Percentiles rank a stretch among this genome's conserved stretches.
These are phyloP conservation scores for Effrenium voratum DNA, from an alignment of 73 alveolate species.

Conservation along the genomic window DNA sequence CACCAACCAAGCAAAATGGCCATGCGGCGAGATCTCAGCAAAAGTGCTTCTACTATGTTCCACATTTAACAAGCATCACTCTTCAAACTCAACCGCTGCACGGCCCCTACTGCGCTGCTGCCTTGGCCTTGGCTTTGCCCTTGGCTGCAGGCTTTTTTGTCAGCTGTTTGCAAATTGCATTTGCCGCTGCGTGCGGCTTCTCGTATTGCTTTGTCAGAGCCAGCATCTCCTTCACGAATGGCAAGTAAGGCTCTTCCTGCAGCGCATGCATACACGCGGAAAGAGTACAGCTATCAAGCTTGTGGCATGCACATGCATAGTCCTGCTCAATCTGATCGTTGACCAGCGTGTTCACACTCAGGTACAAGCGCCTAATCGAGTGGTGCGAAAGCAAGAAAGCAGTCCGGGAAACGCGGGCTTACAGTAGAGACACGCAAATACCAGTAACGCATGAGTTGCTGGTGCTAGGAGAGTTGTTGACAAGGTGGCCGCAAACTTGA, in stretches of 20 bases:
- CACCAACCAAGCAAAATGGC: no score
- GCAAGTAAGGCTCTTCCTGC: constrained; percentile 35
- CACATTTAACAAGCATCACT: no score
- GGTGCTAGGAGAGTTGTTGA: no score
- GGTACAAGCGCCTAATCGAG: constrained; percentile 33
- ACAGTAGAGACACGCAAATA: no score
- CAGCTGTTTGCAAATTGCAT: constrained; percentile 5
- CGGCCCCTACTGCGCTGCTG: neutral
- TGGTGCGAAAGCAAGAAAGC: no score
- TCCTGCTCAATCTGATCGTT: neutral
- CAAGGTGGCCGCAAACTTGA: no score
- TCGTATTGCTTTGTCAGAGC: neutral
- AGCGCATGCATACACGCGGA: neutral
- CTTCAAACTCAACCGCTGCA: no score
- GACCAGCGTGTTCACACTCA: neutral
- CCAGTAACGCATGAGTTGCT: no score
- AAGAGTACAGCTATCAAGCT: neutral
- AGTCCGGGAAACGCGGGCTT: no score
- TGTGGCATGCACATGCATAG: neutral
- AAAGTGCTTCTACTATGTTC: no score
- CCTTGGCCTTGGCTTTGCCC: constrained; percentile 11
- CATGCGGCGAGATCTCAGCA: no score
- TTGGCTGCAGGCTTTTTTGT: neutral
- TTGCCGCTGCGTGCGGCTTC: constrained; percentile 31
- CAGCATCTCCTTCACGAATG: neutral